Percentiles rank a stretch among this genome's conserved stretches.
Conservation (phyloP, 768 basidiomycete genomes). For the Harrya chromipes region DNA sequence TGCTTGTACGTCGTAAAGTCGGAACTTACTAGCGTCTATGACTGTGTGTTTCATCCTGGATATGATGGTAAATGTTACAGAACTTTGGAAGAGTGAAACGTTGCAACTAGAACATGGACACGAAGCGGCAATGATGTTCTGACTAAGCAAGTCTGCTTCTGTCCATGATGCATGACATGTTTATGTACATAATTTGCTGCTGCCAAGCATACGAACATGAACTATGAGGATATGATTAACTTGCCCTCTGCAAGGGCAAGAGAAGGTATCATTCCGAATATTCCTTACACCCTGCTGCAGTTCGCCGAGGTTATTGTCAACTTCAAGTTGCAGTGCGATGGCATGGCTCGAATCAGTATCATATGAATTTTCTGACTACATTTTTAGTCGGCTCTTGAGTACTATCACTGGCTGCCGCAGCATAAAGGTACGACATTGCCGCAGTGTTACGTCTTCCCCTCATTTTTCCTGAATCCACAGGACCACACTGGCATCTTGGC, state of each 20-base stretch:
- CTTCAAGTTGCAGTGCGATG: too few relatives aligned
- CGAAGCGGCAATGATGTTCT: not conserved
- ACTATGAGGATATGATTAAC: too few relatives aligned
- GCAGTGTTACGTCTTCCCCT: not conserved
- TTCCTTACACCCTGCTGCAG: conserved; percentile 2
- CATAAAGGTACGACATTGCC: not conserved
- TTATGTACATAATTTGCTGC: too few relatives aligned
- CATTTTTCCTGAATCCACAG: too few relatives aligned
- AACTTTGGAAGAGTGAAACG: not conserved
- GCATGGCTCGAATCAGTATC: too few relatives aligned
- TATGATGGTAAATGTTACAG: conserved; percentile 1
- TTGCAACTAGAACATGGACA: not conserved
- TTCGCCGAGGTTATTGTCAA: not conserved
- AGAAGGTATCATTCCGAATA: not conserved
- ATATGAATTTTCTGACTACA: too few relatives aligned
- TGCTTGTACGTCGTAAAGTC: not conserved
- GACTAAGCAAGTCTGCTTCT: conserved; percentile 12
- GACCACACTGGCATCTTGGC: too few relatives aligned
- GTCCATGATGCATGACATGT: not conserved
- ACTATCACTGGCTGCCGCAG: not conserved
- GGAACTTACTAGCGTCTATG: conserved; percentile 62
- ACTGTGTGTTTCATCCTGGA: conserved; percentile 59
- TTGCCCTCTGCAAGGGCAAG: too few relatives aligned
- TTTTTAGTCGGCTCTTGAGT: too few relatives aligned
- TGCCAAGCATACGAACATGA: too few relatives aligned